Evolutionary conservation across 2,329 filamentous ascomycete genomes (phyloP).

Genomic region (Ustilaginoidea virens): DNA sequence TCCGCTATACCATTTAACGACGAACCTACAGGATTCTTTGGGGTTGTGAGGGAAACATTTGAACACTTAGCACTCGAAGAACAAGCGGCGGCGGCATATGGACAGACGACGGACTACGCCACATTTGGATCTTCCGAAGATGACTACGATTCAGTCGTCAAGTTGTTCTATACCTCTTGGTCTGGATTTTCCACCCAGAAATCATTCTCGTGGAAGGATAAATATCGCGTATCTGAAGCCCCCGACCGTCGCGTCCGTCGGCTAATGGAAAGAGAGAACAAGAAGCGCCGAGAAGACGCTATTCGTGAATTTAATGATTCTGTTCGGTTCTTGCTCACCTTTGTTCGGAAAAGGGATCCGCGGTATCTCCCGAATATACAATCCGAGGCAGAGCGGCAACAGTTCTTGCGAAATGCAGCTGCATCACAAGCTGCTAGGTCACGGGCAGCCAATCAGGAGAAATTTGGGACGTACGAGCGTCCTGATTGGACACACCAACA

Average conservation of each 20-base stretch:
- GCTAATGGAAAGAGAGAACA: slow-evolving; percentile 92
- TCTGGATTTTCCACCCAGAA: slow-evolving; percentile 70
- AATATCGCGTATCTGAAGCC: slow-evolving; percentile 68
- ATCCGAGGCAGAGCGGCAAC: slow-evolving; percentile 67
- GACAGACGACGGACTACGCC: slow-evolving; percentile 55
- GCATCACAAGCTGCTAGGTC: slow-evolving; percentile 74
- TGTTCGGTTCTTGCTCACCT: slow-evolving; percentile 70
- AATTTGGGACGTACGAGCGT: slow-evolving; percentile 46
- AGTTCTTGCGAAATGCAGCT: slow-evolving; percentile 59
- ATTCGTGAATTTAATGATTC: slow-evolving; percentile 85
- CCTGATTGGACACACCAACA: slow-evolving; percentile 62
- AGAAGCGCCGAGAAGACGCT: slow-evolving; percentile 64
- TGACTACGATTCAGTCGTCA: slow-evolving; percentile 59
- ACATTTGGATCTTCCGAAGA: slow-evolving; percentile 69
- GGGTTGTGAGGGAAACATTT: slow-evolving; percentile 62
- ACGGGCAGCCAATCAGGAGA: slow-evolving; percentile 66
- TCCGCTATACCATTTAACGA: slow-evolving; percentile 67
- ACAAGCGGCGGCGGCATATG: slow-evolving; percentile 49
- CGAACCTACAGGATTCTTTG: slow-evolving; percentile 69
- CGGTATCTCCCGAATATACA: slow-evolving; percentile 65
- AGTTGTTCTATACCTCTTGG: slow-evolving; percentile 72
- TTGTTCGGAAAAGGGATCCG: slow-evolving; percentile 83
- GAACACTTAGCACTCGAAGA: slow-evolving; percentile 71
- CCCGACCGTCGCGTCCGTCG: slow-evolving; percentile 72
- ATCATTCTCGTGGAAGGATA: slow-evolving; percentile 78